A percentile compares a stretch with the other conserved stretches of the same genome.
phyloP scores from a whole-genome alignment of 1,139 yeast genomes.

The Hansenula sp. region DNA sequence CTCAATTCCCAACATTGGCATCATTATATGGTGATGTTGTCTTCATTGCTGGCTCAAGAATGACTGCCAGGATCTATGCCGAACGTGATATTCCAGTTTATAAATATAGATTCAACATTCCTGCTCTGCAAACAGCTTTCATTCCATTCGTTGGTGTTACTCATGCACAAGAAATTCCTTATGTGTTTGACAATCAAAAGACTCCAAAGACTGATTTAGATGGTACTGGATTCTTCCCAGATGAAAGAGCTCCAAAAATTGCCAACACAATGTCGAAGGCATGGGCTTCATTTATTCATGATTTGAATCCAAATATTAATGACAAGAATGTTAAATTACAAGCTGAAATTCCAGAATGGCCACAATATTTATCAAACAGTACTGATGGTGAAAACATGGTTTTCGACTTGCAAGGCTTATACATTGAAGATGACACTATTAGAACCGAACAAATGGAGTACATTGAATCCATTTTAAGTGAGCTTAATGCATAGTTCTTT shows the following conservation, averaged over 20 bases:
- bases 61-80: slow-evolving; percentile 6
- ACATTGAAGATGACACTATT: slow-evolving; percentile 8
- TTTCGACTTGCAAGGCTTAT: slow-evolving; percentile 8
- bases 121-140: slow-evolving; percentile 6
- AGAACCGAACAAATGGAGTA: slow-evolving; percentile 7
- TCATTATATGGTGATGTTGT: slow-evolving; percentile 14
- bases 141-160: slow-evolving; percentile 11
- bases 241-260: slow-evolving; percentile 6
- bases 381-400: slow-evolving; percentile 6
- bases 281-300: slow-evolving; percentile 12
- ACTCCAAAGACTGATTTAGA: slow-evolving; percentile 7
- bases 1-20: slow-evolving; percentile 9
- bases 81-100: slow-evolving; percentile 8
- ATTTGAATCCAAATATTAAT: slow-evolving; percentile 12
- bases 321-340: not conserved
- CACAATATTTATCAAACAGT: slow-evolving; percentile 1
- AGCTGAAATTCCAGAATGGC: slow-evolving; percentile 4
- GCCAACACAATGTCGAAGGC: slow-evolving; percentile 8
- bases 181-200: slow-evolving; percentile 19
- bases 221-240: slow-evolving; percentile 10
- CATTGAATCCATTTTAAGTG: slow-evolving; percentile 5
- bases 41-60: slow-evolving; percentile 16
- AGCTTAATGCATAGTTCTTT: slow-evolving; percentile 2
- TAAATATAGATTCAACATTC: slow-evolving; percentile 20
- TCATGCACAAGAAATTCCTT: slow-evolving; percentile 20